A percentile compares a stretch with the other conserved stretches of the same genome.
These are phyloP conservation scores for Candida oleophila DNA, from an alignment of 805 yeast species.

Conservation along the genomic window DNA sequence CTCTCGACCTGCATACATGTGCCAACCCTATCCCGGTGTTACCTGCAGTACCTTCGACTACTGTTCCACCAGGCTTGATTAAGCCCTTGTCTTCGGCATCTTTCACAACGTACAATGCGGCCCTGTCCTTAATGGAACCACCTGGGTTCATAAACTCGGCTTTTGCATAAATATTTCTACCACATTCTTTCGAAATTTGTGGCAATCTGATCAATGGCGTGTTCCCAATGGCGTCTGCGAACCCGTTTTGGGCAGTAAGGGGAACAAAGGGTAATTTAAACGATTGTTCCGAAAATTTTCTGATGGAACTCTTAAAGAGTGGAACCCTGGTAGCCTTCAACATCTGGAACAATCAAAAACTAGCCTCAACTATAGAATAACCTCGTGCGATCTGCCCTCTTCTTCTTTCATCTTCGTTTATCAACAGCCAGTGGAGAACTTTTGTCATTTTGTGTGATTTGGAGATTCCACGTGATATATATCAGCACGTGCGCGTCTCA, in stretches of 20 bases:
- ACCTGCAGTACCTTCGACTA: slow-evolving; percentile 94
- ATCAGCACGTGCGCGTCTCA: too few species aligned
- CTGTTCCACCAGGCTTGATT: slow-evolving; percentile 75
- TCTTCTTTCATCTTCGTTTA: not conserved
- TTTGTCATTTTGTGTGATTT: not conserved
- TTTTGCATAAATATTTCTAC: slow-evolving; percentile 66
- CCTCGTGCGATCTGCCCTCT: not conserved
- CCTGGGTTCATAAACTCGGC: slow-evolving; percentile 95
- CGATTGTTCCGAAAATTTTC: not conserved
- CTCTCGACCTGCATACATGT: slow-evolving; percentile 73
- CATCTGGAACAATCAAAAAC: not conserved
- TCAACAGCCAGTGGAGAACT: not conserved
- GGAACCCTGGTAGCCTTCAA: not conserved
- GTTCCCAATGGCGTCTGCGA: slow-evolving; percentile 87
- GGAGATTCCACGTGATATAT: not conserved
- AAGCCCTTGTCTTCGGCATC: slow-evolving; percentile 74
- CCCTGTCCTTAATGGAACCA: slow-evolving; percentile 89
- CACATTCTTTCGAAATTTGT: slow-evolving; percentile 21
- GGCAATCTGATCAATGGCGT: slow-evolving; percentile 67
- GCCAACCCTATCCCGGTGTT: slow-evolving; percentile 95
- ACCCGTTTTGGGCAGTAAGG: slow-evolving; percentile 61
- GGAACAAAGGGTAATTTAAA: slow-evolving; percentile 56
- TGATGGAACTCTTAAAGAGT: not conserved
- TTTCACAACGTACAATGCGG: slow-evolving; percentile 72
- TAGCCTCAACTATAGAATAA: not conserved